phyloP scores from a whole-genome alignment of 495 filamentous ascomycete species.

The Xylaria cubensis region DNA sequence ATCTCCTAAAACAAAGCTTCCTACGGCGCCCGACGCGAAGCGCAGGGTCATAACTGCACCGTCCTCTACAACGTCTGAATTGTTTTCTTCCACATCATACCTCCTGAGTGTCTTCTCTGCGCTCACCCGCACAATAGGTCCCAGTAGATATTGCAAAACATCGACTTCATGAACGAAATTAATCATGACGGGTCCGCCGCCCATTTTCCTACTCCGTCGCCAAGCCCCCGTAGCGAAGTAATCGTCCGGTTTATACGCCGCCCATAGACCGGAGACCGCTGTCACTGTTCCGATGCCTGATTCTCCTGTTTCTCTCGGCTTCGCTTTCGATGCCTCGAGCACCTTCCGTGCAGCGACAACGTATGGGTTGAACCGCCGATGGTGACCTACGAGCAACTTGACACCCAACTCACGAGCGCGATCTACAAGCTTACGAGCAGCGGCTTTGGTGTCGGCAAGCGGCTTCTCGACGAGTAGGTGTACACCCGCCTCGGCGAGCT shows the following conservation, averaged over 20 bases:
- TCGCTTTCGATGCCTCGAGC: constrained; percentile 32
- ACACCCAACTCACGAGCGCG: constrained; percentile 36
- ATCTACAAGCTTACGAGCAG: constrained; percentile 10
- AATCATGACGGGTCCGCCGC: constrained; percentile 60
- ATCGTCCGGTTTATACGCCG: constrained; percentile 54
- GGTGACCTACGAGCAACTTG: constrained; percentile 64
- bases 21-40: constrained; percentile 64
- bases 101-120: constrained; percentile 50
- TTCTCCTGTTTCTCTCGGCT: constrained; percentile 5
- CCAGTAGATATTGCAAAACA: constrained; percentile 63
- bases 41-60: constrained; percentile 61
- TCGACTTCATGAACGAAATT: constrained; percentile 69
- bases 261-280: constrained; percentile 64
- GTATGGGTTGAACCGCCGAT: constrained; percentile 67
- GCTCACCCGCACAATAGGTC: constrained; percentile 57
- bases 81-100: constrained; percentile 37
- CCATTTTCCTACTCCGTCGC: constrained; percentile 47
- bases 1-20: constrained; percentile 63
- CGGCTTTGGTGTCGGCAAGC: constrained; percentile 54
- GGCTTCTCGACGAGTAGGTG: constrained; percentile 67
- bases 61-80: constrained; percentile 61
- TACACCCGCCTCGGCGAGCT: constrained; percentile 56
- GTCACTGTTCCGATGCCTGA: constrained; percentile 53
- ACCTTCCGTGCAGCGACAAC: constrained; percentile 56
- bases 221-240: constrained; percentile 61